Evolutionary conservation across 305 asterid species (phyloP).

Genomic region (Fraxinus xanthoxyloides): DNA sequence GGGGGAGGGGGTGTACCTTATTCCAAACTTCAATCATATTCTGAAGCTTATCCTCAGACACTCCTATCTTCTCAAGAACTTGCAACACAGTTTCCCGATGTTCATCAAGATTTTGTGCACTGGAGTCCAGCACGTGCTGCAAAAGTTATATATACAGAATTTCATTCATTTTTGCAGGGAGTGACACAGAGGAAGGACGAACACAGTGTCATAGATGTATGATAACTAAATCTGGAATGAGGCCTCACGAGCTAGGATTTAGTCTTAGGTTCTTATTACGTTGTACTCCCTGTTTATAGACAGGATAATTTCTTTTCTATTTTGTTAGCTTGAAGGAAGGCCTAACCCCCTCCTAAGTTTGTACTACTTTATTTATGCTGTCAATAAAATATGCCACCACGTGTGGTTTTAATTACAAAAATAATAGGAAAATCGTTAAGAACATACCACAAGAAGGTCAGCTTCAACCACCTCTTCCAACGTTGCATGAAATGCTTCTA

Average conservation of each 20-base stretch:
- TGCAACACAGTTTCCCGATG: constrained; percentile 75
- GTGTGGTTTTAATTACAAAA: not conserved
- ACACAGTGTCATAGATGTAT: not conserved
- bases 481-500: constrained; percentile 96
- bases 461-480: constrained; percentile 97
- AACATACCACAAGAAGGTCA: constrained; percentile 93
- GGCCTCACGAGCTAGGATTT: not conserved
- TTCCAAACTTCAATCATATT: constrained; percentile 98
- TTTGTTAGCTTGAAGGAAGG: not conserved
- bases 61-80: constrained; percentile 78
- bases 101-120: constrained; percentile 69
- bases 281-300: not conserved
- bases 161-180: not conserved
- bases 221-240: not conserved
- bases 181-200: not conserved
- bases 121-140: constrained; percentile 96
- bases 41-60: constrained; percentile 69
- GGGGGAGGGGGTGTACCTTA: constrained; percentile 46
- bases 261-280: not conserved
- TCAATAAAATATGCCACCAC: not conserved
- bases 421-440: not conserved
- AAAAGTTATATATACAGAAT: constrained; percentile 10
- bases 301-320: not conserved
- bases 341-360: not conserved
- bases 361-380: not conserved